phyloP scores from a whole-genome alignment of 306 rosid genomes.

The Hippophae gyantsensis region DNA sequence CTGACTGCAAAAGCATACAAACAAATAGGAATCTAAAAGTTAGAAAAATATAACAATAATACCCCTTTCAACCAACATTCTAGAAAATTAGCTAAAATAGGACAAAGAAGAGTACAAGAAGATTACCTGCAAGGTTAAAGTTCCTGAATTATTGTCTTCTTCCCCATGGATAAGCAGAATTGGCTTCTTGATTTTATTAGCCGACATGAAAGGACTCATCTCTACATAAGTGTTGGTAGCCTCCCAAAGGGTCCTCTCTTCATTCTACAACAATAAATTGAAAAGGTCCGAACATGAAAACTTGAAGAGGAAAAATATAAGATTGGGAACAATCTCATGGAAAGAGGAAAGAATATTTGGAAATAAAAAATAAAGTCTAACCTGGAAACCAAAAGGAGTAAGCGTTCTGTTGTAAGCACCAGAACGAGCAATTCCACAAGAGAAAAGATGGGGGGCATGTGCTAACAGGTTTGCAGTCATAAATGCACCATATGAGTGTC shows the following conservation, averaged over 20 bases:
- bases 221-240: slow-evolving; percentile 78
- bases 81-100: neutral
- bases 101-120: neutral
- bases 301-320: slow-evolving; percentile 11
- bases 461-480: slow-evolving; percentile 99
- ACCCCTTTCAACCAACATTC: neutral
- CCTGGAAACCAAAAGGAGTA: slow-evolving; percentile 99
- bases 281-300: slow-evolving; percentile 14
- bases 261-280: slow-evolving; percentile 45
- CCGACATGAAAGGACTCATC: slow-evolving; percentile 98
- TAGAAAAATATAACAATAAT: slow-evolving; percentile 8
- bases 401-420: slow-evolving; percentile 99
- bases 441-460: slow-evolving; percentile 94
- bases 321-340: neutral
- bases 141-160: slow-evolving; percentile 93
- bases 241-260: slow-evolving; percentile 98
- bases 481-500: slow-evolving; percentile 98
- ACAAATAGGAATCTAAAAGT: slow-evolving; percentile 17
- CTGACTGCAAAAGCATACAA: slow-evolving; percentile 53
- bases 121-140: slow-evolving; percentile 91
- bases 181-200: slow-evolving; percentile 92
- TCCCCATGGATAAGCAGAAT: slow-evolving; percentile 95
- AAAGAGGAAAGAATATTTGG: neutral
- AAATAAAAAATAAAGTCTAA: slow-evolving; percentile 6
- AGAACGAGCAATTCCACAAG: slow-evolving; percentile 98